Conservation (phyloP, 202 grass and related monocot genomes). For the Panicum hallii region DNA sequence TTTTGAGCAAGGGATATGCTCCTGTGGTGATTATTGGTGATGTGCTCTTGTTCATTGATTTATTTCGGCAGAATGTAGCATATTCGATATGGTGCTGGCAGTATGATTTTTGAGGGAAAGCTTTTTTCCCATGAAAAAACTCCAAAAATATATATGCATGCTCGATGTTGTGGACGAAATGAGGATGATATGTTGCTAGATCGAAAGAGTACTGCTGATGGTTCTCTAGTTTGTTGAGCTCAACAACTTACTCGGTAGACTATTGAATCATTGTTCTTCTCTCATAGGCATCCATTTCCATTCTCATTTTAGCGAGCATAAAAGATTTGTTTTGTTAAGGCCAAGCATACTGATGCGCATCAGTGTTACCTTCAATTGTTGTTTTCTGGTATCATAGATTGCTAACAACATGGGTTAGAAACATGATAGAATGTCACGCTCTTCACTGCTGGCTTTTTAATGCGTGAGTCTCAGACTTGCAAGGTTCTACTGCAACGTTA, state of each 20-base stretch:
- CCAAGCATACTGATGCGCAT: neutral
- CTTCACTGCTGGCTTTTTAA: neutral
- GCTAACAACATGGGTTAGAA: neutral
- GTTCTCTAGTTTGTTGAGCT: neutral
- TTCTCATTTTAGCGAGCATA: neutral
- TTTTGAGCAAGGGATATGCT: conserved; percentile 60
- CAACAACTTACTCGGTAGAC: neutral
- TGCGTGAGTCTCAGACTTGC: neutral
- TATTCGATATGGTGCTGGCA: neutral
- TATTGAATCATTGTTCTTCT: neutral
- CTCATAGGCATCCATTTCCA: neutral
- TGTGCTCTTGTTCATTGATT: conserved; percentile 4
- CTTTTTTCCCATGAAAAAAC: neutral
- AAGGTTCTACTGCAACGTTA: neutral
- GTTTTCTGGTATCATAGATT: neutral
- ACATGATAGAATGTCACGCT: too few species aligned
- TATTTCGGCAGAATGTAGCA: conserved; percentile 7
- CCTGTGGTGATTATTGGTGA: conserved; percentile 81
- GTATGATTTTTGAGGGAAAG: neutral
- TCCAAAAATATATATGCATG: neutral
- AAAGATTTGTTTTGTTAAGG: neutral
- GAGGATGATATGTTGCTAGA: neutral
- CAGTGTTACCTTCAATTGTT: neutral
- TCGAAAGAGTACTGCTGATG: neutral
- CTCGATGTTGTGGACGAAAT: neutral